Percentiles rank a stretch among this genome's conserved stretches.
Evolutionary conservation across 179 eudicot species (phyloP).

Genomic region (Spergularia azorica): DNA sequence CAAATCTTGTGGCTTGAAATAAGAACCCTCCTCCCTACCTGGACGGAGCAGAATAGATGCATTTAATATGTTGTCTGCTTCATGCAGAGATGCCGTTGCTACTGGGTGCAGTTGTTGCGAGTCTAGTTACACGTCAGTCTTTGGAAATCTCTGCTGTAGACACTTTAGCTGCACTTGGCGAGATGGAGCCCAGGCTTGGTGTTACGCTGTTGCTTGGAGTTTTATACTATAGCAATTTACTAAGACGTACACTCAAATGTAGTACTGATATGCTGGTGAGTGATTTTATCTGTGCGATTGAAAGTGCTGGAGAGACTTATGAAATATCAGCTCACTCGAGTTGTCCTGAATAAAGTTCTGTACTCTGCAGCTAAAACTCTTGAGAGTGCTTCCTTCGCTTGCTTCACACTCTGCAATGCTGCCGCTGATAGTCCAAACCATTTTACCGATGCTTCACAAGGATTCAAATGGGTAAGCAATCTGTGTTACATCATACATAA

Average conservation of each 20-base stretch:
- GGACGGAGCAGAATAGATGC: not conserved
- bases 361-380: constrained; percentile 67
- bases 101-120: constrained; percentile 62
- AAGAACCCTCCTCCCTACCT: not conserved
- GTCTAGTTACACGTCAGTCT: constrained; percentile 55
- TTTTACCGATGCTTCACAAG: constrained; percentile 85
- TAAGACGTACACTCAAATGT: constrained; percentile 36
- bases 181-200: constrained; percentile 71
- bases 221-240: constrained; percentile 61
- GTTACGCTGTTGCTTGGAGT: constrained; percentile 64
- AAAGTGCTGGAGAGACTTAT: not conserved
- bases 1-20: not conserved
- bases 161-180: constrained; percentile 56
- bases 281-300: constrained; percentile 3
- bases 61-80: constrained; percentile 18
- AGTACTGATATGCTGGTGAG: constrained; percentile 58
- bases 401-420: constrained; percentile 85
- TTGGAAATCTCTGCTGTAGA: constrained; percentile 62
- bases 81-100: constrained; percentile 65
- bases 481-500: not conserved
- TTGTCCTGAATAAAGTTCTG: constrained; percentile 13
- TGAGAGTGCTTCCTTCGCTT: constrained; percentile 72
- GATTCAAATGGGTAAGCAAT: constrained; percentile 72
- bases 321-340: not conserved
- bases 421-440: constrained; percentile 71